Percentiles rank a stretch among this genome's conserved stretches.
Evolutionary conservation across 2,329 filamentous ascomycete species (phyloP).

Genomic region (Beauveria sp.): DNA sequence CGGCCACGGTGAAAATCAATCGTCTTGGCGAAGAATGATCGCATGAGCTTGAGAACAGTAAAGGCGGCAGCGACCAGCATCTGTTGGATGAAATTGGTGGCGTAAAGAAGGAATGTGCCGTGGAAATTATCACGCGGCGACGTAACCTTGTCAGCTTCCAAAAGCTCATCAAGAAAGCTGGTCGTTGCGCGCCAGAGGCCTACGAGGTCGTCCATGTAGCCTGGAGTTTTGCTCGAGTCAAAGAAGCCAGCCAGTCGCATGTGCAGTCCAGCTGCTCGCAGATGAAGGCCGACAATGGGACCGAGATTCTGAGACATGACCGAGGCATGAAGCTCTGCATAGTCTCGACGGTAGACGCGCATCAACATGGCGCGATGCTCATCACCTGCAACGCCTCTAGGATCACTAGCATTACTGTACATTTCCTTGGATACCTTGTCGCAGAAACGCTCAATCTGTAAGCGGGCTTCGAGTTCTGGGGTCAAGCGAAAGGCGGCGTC

Average conservation of each 20-base stretch:
- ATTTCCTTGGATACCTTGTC: conserved; percentile 73
- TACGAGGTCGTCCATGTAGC: conserved; percentile 67
- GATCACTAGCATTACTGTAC: conserved; percentile 70
- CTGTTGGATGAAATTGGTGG: conserved; percentile 72
- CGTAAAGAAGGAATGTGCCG: conserved; percentile 54
- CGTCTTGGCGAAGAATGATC: conserved; percentile 66
- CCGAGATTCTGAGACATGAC: conserved; percentile 51
- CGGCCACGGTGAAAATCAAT: conserved; percentile 62
- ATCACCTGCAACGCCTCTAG: conserved; percentile 59
- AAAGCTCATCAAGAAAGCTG: conserved; percentile 59
- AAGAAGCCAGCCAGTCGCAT: conserved; percentile 75
- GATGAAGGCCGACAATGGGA: conserved; percentile 54
- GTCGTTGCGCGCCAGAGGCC: conserved; percentile 66
- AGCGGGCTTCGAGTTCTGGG: conserved; percentile 56
- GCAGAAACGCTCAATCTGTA: conserved; percentile 66
- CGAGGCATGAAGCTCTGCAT: conserved; percentile 53
- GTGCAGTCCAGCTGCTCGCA: conserved; percentile 66
- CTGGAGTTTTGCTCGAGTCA: conserved; percentile 63
- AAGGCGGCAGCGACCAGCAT: conserved; percentile 80
- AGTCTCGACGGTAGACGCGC: conserved; percentile 59
- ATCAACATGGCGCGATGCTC: conserved; percentile 60
- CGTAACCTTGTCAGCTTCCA: conserved; percentile 43
- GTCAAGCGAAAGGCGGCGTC: conserved; percentile 51
- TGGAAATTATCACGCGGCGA: conserved; percentile 37
- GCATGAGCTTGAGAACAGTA: conserved; percentile 68